These are phyloP conservation scores for Candida andamanensis DNA, from an alignment of 805 yeast genomes.

Conservation along the genomic window DNA sequence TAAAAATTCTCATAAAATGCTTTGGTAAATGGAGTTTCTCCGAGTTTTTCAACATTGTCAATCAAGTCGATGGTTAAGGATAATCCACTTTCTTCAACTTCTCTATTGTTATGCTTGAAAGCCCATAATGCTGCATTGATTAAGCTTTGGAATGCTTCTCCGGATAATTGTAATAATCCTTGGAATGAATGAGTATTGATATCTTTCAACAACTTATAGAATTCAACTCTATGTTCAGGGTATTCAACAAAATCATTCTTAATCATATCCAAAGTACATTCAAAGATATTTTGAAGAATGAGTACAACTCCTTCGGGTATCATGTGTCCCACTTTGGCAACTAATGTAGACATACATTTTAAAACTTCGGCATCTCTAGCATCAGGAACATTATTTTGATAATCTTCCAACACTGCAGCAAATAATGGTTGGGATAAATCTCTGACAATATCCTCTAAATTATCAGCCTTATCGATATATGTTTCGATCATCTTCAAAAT, in stretches of 20 bases:
- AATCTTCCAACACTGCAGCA: slow-evolving; percentile 83
- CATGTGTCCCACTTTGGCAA: slow-evolving; percentile 77
- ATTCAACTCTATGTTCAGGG: slow-evolving; percentile 97
- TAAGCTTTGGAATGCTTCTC: slow-evolving; percentile 84
- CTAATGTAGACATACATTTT: slow-evolving; percentile 89
- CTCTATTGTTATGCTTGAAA: slow-evolving; percentile 94
- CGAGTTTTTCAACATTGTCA: slow-evolving; percentile 76
- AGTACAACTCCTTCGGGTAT: slow-evolving; percentile 86
- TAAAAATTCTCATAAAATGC: slow-evolving; percentile 87
- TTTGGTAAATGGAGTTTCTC: slow-evolving; percentile 66
- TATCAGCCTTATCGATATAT: slow-evolving; percentile 81
- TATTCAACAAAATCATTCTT: slow-evolving; percentile 92
- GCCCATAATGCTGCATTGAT: slow-evolving; percentile 98
- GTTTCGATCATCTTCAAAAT: slow-evolving; percentile 83
- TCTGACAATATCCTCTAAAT: slow-evolving; percentile 75
- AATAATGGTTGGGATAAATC: slow-evolving; percentile 81
- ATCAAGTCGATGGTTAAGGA: slow-evolving; percentile 77
- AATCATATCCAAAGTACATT: slow-evolving; percentile 92
- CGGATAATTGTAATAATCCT: slow-evolving; percentile 83
- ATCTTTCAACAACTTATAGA: slow-evolving; percentile 82
- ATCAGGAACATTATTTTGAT: slow-evolving; percentile 83
- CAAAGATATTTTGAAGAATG: slow-evolving; percentile 86
- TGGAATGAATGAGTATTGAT: slow-evolving; percentile 81
- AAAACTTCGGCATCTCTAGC: slow-evolving; percentile 97
- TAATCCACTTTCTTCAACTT: slow-evolving; percentile 90